Evolutionary conservation across 1,284 basidiomycete genomes (phyloP).

Genomic region (Malassezia japonica): DNA sequence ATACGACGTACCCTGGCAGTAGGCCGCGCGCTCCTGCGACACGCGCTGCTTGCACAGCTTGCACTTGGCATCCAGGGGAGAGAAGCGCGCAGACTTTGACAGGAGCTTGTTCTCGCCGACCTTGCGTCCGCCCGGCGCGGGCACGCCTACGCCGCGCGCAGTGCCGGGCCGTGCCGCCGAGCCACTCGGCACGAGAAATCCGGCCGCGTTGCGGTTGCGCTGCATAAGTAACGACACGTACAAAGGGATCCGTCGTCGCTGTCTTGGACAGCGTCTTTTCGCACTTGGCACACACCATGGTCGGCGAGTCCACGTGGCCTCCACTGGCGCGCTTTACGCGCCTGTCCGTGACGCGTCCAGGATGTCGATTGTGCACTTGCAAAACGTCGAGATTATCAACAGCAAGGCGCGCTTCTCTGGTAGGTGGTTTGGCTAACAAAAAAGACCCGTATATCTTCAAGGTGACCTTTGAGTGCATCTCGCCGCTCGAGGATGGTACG

Average conservation of each 20-base stretch:
- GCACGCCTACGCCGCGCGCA: not conserved
- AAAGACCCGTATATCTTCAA: slow-evolving; percentile 88
- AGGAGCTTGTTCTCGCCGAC: slow-evolving; percentile 28
- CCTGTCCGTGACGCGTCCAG: not conserved
- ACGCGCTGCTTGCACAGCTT: slow-evolving; percentile 26
- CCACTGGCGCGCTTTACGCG: not conserved
- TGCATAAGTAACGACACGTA: slow-evolving; percentile 10
- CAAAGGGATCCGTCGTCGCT: slow-evolving; percentile 21
- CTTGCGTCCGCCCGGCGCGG: slow-evolving; percentile 8
- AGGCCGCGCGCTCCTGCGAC: slow-evolving; percentile 21
- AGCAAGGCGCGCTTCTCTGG: slow-evolving; percentile 35
- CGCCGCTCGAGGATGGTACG: slow-evolving; percentile 70
- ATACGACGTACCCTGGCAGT: slow-evolving; percentile 21
- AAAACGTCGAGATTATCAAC: slow-evolving; percentile 43
- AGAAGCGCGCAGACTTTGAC: slow-evolving; percentile 17
- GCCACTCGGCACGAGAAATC: slow-evolving; percentile 13
- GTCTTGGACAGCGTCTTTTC: slow-evolving; percentile 19
- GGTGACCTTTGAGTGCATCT: slow-evolving; percentile 96
- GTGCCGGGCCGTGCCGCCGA: slow-evolving; percentile 1
- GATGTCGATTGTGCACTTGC: slow-evolving; percentile 47
- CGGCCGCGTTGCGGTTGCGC: slow-evolving; percentile 19
- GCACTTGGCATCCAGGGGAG: slow-evolving; percentile 23
- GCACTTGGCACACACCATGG: slow-evolving; percentile 26
- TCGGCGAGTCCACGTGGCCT: not conserved
- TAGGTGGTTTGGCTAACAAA: too few relatives aligned